These are phyloP conservation scores for Persicaria tinctoria DNA, from an alignment of 148 eudicot genomes.

Conservation along the genomic window DNA sequence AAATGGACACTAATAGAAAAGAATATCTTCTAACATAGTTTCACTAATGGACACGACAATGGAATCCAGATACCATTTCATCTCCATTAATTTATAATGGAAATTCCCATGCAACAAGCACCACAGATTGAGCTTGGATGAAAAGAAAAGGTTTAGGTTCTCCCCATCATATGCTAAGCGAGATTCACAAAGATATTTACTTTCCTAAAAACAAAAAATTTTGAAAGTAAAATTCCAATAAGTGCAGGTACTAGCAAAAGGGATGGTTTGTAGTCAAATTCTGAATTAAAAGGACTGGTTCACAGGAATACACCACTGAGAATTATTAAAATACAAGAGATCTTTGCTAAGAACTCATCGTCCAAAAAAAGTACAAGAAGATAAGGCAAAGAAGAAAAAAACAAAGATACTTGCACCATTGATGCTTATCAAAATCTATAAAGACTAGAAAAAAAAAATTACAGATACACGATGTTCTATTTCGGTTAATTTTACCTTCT, in stretches of 20 bases:
- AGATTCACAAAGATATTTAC: neutral
- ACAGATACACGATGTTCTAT: neutral
- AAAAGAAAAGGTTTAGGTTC: neutral
- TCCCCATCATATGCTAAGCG: neutral
- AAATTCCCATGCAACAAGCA: conserved; percentile 4
- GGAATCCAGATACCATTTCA: conserved; percentile 8
- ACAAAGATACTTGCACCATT: neutral
- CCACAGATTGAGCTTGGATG: neutral
- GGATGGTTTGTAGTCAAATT: neutral
- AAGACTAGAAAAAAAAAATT: neutral
- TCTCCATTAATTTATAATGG: neutral
- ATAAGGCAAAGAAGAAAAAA: conserved; percentile 4
- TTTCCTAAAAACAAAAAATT: neutral
- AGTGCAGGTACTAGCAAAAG: neutral
- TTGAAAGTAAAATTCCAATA: neutral
- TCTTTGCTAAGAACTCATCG: neutral
- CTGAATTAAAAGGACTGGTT: neutral
- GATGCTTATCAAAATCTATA: neutral
- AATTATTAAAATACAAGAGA: neutral
- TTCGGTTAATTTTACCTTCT: neutral
- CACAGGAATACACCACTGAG: neutral
- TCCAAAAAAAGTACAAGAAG: neutral
- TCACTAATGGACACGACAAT: conserved; percentile 2
- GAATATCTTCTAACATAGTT: neutral
- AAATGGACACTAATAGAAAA: neutral